Percentiles rank a stretch among this genome's conserved stretches.
These are phyloP conservation scores for Sporisorium exsertum DNA, from an alignment of 1,284 basidiomycete genomes.

Conservation along the genomic window DNA sequence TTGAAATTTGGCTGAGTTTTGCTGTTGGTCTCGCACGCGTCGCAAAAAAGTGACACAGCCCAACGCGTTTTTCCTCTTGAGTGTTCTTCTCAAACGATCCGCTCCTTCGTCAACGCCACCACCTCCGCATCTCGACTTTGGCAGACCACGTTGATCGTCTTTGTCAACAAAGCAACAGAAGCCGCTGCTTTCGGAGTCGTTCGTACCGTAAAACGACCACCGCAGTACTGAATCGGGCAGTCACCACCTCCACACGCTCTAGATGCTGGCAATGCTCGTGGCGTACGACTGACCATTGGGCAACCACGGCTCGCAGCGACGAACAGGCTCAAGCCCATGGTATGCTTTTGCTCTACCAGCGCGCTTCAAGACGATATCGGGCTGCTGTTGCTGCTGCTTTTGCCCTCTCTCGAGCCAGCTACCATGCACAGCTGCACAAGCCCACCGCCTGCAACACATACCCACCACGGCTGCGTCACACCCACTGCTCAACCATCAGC, in stretches of 20 bases:
- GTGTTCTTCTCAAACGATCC: background rate
- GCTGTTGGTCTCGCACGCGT: slow-evolving; percentile 33
- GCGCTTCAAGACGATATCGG: background rate
- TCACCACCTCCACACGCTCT: slow-evolving; percentile 15
- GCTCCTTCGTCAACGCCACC: slow-evolving; percentile 2
- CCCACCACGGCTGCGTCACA: background rate
- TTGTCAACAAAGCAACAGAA: background rate
- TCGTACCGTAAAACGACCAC: background rate
- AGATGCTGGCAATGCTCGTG: background rate
- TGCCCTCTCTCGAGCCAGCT: background rate
- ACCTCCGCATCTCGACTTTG: background rate
- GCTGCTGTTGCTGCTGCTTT: too few species aligned
- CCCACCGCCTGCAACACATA: background rate
- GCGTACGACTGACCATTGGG: background rate
- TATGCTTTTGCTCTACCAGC: slow-evolving; percentile 1
- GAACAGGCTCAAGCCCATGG: background rate
- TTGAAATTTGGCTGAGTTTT: slow-evolving; percentile 14
- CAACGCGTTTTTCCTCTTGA: too few species aligned
- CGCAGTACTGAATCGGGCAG: background rate
- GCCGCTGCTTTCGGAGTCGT: too few species aligned
- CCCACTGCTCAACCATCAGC: background rate
- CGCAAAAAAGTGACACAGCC: slow-evolving; percentile 11
- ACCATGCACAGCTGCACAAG: slow-evolving; percentile 1
- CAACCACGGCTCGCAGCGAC: background rate
- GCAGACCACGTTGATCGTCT: background rate